Percentiles rank a stretch among this genome's conserved stretches.
These are phyloP conservation scores for Phialophora expanda DNA, from an alignment of 2,329 filamentous ascomycete genomes.

Conservation along the genomic window DNA sequence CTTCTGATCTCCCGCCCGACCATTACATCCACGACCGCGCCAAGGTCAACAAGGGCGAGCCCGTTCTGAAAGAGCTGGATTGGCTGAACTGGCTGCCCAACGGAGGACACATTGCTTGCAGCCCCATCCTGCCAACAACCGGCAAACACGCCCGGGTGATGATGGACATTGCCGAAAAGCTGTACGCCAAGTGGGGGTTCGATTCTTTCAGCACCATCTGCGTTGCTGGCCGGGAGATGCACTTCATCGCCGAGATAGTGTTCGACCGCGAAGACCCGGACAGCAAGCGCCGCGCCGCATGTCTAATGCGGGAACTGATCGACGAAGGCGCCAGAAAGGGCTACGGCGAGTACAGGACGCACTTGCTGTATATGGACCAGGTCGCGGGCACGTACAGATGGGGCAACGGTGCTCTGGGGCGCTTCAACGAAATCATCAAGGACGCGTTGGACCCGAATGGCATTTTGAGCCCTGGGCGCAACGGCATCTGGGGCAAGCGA, in stretches of 20 bases:
- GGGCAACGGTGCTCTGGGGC: slow-evolving; percentile 49
- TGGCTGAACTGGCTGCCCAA: slow-evolving; percentile 61
- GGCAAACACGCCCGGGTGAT: slow-evolving; percentile 54
- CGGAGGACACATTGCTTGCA: slow-evolving; percentile 59
- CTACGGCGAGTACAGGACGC: slow-evolving; percentile 55
- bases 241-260: slow-evolving; percentile 62
- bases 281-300: slow-evolving; percentile 46
- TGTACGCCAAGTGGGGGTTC: slow-evolving; percentile 55
- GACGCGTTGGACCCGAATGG: slow-evolving; percentile 57
- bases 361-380: slow-evolving; percentile 53
- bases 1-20: slow-evolving; percentile 47
- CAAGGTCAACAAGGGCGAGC: slow-evolving; percentile 39
- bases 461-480: slow-evolving; percentile 55
- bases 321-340: slow-evolving; percentile 49
- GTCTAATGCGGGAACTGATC: slow-evolving; percentile 45
- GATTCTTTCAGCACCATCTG: slow-evolving; percentile 59
- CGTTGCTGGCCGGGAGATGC: slow-evolving; percentile 60
- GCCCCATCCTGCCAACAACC: slow-evolving; percentile 57
- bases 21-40: slow-evolving; percentile 41
- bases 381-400: slow-evolving; percentile 53
- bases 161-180: slow-evolving; percentile 53
- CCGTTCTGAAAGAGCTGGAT: slow-evolving; percentile 45
- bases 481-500: slow-evolving; percentile 50
- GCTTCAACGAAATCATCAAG: slow-evolving; percentile 54
- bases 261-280: slow-evolving; percentile 55